A percentile compares a stretch with the other conserved stretches of the same genome.
Evolutionary conservation across 75 land plant species (phyloP).

Genomic region (Cunninghamia lanceolata): DNA sequence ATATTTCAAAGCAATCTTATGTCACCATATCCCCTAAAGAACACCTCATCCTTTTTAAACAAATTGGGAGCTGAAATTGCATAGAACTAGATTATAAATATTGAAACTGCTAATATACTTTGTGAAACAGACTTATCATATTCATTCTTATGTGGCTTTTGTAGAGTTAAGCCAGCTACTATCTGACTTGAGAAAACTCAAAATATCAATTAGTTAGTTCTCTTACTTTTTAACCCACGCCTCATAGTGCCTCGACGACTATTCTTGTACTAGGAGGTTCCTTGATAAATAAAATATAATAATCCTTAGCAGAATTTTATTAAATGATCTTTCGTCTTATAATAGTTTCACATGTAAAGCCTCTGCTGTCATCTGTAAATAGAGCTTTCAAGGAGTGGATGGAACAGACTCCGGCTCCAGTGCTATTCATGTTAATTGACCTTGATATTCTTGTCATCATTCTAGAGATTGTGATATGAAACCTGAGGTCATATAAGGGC

Average conservation of each 20-base stretch:
- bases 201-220: neutral
- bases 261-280: neutral
- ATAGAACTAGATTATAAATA: neutral
- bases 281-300: neutral
- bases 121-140: neutral
- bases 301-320: neutral
- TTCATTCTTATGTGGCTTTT: neutral
- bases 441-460: neutral
- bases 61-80: neutral
- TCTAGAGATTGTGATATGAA: neutral
- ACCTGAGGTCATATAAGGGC: neutral
- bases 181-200: neutral
- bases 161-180: neutral
- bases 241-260: neutral
- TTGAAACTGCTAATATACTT: neutral
- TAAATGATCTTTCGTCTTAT: neutral
- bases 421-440: neutral
- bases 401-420: neutral
- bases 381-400: neutral
- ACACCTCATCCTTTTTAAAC: neutral
- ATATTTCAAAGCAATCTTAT: neutral
- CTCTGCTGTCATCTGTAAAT: neutral
- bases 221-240: neutral
- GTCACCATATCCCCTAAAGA: neutral
- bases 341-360: neutral